Percentiles rank a stretch among this genome's conserved stretches.
Conservation (phyloP, 2,329 filamentous ascomycete species). For the Penicillium glabrum region DNA sequence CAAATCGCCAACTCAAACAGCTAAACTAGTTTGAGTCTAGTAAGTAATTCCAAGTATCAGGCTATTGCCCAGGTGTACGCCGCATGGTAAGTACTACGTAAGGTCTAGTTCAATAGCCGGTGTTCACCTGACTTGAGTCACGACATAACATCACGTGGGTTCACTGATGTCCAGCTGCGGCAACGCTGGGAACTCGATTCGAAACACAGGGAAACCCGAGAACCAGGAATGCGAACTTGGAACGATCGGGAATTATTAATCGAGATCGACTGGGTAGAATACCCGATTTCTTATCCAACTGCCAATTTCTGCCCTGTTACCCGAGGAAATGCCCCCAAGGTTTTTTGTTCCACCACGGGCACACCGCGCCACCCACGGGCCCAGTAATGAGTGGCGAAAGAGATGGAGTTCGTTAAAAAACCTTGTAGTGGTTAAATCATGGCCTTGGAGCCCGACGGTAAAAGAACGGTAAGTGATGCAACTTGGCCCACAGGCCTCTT, state of each 20-base stretch:
- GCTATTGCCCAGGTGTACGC: neutral
- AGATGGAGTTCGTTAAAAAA: neutral
- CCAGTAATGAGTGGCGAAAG: constrained; percentile 1
- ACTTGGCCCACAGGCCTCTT: neutral
- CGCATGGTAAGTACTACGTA: neutral
- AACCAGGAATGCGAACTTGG: neutral
- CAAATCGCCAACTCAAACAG: neutral
- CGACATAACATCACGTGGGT: neutral
- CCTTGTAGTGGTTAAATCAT: neutral
- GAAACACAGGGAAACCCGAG: neutral
- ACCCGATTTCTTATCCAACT: neutral
- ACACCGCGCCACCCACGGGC: neutral
- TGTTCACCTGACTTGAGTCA: neutral
- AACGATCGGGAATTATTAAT: neutral
- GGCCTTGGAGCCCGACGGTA: neutral
- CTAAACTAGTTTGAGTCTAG: neutral
- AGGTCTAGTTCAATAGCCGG: neutral
- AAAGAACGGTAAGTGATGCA: neutral
- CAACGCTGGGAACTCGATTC: neutral
- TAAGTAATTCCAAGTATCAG: neutral
- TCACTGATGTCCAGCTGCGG: neutral
- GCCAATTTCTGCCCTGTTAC: neutral
- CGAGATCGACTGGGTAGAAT: neutral
- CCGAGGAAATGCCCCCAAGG: constrained; percentile 1
- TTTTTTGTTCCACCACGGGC: neutral